Evolutionary conservation across 2,329 filamentous ascomycete genomes (phyloP).

Genomic region (Camptophora hylomeconis): DNA sequence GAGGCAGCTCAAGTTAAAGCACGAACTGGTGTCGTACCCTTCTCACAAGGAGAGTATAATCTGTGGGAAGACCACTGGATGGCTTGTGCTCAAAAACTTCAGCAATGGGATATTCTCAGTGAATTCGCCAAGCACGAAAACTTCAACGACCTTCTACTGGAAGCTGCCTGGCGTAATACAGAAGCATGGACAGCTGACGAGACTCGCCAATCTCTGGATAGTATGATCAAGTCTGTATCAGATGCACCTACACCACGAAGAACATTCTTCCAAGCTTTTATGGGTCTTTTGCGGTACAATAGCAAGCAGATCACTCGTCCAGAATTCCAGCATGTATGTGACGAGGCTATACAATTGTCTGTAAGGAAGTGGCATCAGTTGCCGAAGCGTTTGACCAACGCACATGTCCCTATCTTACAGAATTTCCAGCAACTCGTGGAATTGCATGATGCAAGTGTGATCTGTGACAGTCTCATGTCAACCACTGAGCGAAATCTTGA

Average conservation of each 20-base stretch:
- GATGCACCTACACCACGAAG: slow-evolving; percentile 89
- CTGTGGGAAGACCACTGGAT: slow-evolving; percentile 99
- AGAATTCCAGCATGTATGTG: slow-evolving; percentile 82
- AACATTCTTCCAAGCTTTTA: slow-evolving; percentile 97
- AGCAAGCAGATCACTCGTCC: slow-evolving; percentile 66
- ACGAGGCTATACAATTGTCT: slow-evolving; percentile 93
- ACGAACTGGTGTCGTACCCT: slow-evolving; percentile 86
- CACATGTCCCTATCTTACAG: slow-evolving; percentile 86
- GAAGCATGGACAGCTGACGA: slow-evolving; percentile 87
- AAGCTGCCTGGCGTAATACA: slow-evolving; percentile 89
- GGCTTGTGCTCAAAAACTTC: slow-evolving; percentile 89
- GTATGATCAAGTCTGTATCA: slow-evolving; percentile 91
- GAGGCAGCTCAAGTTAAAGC: slow-evolving; percentile 96
- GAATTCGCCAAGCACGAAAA: slow-evolving; percentile 99
- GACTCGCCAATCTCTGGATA: slow-evolving; percentile 79
- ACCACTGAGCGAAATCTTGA: slow-evolving; percentile 81
- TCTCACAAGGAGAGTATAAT: slow-evolving; percentile 95
- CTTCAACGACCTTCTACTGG: slow-evolving; percentile 86
- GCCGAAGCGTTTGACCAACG: slow-evolving; percentile 84
- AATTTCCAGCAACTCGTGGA: slow-evolving; percentile 98
- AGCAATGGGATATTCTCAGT: slow-evolving; percentile 96
- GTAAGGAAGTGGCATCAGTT: slow-evolving; percentile 98
- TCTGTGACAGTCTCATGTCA: slow-evolving; percentile 76
- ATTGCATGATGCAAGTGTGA: slow-evolving; percentile 91
- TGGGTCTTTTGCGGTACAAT: slow-evolving; percentile 88